Percentiles rank a stretch among this genome's conserved stretches.
These are phyloP conservation scores for Penicillium arizonense DNA, from an alignment of 495 filamentous ascomycete genomes.

Conservation along the genomic window DNA sequence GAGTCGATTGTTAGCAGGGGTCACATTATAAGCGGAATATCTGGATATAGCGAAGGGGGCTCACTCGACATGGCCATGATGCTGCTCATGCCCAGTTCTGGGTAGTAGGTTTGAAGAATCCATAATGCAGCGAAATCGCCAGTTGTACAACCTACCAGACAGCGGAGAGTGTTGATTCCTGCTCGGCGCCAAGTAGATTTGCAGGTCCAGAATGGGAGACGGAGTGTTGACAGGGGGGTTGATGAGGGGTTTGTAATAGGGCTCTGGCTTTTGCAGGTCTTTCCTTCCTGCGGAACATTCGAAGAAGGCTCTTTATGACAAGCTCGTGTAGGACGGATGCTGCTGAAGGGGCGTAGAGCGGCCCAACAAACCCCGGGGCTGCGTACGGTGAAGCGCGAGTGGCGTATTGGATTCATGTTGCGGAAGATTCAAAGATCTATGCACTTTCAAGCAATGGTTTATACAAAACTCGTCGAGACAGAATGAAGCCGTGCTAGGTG, in stretches of 20 bases:
- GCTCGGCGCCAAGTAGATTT: slow-evolving; percentile 36
- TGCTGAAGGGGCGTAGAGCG: not conserved
- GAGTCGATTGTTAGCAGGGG: not conserved
- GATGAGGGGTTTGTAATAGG: not conserved
- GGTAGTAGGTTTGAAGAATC: slow-evolving; percentile 35
- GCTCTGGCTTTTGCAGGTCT: not conserved
- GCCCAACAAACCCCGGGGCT: not conserved
- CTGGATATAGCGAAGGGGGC: not conserved
- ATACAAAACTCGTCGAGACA: not conserved
- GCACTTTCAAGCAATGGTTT: not conserved
- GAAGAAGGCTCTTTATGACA: not conserved
- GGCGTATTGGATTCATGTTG: not conserved
- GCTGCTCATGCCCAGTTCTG: slow-evolving; percentile 33
- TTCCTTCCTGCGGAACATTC: too few relatives aligned
- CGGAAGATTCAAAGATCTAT: not conserved
- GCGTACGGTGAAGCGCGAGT: not conserved
- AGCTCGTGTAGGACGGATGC: not conserved
- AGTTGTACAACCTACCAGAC: slow-evolving; percentile 40
- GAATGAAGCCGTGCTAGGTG: not conserved
- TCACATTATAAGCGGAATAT: not conserved
- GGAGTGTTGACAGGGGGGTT: not conserved
- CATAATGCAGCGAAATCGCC: slow-evolving; percentile 44
- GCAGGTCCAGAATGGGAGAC: slow-evolving; percentile 32
- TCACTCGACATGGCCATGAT: slow-evolving; percentile 42
- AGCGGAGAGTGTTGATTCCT: slow-evolving; percentile 44